These are phyloP conservation scores for Candida piceae DNA, from an alignment of 805 yeast species.

Conservation along the genomic window DNA sequence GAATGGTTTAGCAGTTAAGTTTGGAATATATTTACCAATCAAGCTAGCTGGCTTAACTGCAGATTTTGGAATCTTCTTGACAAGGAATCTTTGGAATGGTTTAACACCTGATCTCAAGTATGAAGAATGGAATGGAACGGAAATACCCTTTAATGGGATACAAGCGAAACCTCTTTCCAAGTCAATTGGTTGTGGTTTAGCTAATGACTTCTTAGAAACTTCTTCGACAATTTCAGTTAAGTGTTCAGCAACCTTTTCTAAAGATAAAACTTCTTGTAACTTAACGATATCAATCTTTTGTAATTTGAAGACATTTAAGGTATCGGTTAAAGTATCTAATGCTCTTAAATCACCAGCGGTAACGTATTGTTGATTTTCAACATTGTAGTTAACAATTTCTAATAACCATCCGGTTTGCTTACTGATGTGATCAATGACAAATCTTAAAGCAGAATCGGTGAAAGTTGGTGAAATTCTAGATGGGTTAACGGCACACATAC, in stretches of 20 bases:
- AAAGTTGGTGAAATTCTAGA: conserved; percentile 85
- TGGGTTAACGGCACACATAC: conserved; percentile 99
- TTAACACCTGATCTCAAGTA: conserved; percentile 97
- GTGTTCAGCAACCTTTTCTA: conserved; percentile 87
- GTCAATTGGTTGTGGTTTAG: conserved; percentile 95
- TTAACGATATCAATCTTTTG: conserved; percentile 92
- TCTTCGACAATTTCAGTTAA: conserved; percentile 83
- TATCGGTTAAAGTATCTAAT: conserved; percentile 87
- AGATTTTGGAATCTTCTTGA: conserved; percentile 90
- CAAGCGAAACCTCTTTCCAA: conserved; percentile 97
- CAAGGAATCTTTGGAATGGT: conserved; percentile 97
- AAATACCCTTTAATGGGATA: conserved; percentile 95
- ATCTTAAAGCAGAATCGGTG: conserved; percentile 88
- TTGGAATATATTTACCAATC: conserved; percentile 95
- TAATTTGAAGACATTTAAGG: conserved; percentile 85
- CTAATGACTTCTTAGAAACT: conserved; percentile 72
- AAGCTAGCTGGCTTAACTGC: conserved; percentile 93
- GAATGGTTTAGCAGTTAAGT: conserved; percentile 97
- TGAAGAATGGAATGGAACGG: conserved; percentile 99
- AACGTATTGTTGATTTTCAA: conserved; percentile 97
- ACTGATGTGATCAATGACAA: conserved; percentile 86
- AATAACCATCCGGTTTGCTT: conserved; percentile 85
- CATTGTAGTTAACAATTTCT: conserved; percentile 97
- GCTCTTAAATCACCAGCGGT: conserved; percentile 98
- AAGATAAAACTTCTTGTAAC: conserved; percentile 72